phyloP scores from a whole-genome alignment of 352 stramenopile species.

The Phytopythium ostracodes region DNA sequence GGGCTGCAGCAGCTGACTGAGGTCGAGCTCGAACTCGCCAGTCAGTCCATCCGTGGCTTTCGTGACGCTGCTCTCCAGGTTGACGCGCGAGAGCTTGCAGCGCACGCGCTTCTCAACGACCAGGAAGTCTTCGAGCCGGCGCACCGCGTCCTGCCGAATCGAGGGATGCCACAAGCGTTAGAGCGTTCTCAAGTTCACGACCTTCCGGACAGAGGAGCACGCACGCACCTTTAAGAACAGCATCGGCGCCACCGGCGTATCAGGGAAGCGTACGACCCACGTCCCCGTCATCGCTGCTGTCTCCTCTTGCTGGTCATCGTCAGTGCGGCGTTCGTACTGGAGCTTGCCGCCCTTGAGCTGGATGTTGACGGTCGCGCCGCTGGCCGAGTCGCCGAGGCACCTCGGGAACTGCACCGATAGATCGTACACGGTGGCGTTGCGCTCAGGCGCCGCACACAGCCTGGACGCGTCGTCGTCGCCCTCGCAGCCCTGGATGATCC shows the following conservation, averaged over 20 bases:
- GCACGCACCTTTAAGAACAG: conserved; percentile 43
- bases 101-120: conserved; percentile 39
- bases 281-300: conserved; percentile 19
- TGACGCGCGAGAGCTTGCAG: conserved; percentile 28
- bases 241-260: conserved; percentile 13
- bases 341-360: conserved; percentile 42
- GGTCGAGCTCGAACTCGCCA: conserved; percentile 24
- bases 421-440: conserved; percentile 47
- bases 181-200: neutral
- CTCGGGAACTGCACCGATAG: conserved; percentile 11
- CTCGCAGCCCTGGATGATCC: conserved; percentile 27
- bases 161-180: neutral
- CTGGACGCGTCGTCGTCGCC: conserved; percentile 50
- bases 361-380: conserved; percentile 4
- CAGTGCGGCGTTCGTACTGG: conserved; percentile 9
- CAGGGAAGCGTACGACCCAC: conserved; percentile 48
- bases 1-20: conserved; percentile 31
- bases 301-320: conserved; percentile 14
- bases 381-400: neutral
- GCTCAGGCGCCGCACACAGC: conserved; percentile 27
- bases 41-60: conserved; percentile 30
- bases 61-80: conserved; percentile 20
- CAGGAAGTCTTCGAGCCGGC: conserved; percentile 41
- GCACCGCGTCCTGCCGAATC: conserved; percentile 23
- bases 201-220: neutral